phyloP scores from a whole-genome alignment of 495 filamentous ascomycete genomes.

The Parathielavia hyrcaniae region DNA sequence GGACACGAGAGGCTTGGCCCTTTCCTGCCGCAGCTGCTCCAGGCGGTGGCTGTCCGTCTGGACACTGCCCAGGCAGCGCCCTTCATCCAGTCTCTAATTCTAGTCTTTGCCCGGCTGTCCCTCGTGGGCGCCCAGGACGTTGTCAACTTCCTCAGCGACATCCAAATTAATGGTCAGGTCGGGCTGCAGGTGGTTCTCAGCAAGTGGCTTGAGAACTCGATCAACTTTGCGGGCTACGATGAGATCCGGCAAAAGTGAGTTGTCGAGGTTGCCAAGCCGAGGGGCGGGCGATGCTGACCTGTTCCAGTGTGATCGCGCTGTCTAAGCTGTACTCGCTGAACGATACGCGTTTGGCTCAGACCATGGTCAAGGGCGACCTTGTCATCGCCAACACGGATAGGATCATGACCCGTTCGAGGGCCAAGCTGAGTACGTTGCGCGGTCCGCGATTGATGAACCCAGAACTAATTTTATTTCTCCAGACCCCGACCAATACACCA shows the following conservation, averaged over 20 bases:
- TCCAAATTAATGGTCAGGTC: constrained; percentile 65
- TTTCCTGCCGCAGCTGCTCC: constrained; percentile 80
- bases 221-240: constrained; percentile 93
- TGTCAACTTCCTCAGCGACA: constrained; percentile 79
- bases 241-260: constrained; percentile 89
- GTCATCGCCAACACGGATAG: constrained; percentile 72
- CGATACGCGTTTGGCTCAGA: constrained; percentile 71
- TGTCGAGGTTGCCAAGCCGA: no score
- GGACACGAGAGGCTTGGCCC: constrained; percentile 83
- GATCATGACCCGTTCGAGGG: constrained; percentile 87
- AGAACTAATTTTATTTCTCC: constrained; percentile 14
- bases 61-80: constrained; percentile 70
- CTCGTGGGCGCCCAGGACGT: constrained; percentile 81
- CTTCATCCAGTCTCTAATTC: constrained; percentile 84
- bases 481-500: constrained; percentile 89
- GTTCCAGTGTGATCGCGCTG: constrained; percentile 71
- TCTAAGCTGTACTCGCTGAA: constrained; percentile 82
- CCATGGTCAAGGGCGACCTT: constrained; percentile 84
- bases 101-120: constrained; percentile 89
- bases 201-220: constrained; percentile 95
- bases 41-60: constrained; percentile 81
- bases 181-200: constrained; percentile 80
- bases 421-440: constrained; percentile 56
- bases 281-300: constrained; percentile 31
- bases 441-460: not conserved